These are phyloP conservation scores for Alternaria conjuncta DNA, from an alignment of 2,329 filamentous ascomycete genomes.

Conservation along the genomic window DNA sequence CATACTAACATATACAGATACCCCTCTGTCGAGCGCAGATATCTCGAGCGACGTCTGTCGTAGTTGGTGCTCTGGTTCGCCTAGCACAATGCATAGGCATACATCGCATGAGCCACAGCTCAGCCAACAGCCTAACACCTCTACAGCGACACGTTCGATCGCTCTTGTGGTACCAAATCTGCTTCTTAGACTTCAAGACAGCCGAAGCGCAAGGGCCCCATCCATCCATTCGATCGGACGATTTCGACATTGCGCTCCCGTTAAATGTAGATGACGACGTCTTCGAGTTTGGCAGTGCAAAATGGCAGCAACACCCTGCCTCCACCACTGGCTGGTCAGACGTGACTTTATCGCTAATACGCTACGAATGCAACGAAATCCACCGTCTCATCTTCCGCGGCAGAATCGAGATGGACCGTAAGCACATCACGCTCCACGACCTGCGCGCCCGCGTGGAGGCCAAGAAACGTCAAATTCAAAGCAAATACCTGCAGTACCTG, in stretches of 20 bases:
- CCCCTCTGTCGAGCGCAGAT: conserved; percentile 48
- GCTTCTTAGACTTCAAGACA: conserved; percentile 48
- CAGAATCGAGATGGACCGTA: conserved; percentile 48
- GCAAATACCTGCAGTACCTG: conserved; percentile 43
- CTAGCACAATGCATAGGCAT: conserved; percentile 49
- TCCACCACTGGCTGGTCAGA: conserved; percentile 44
- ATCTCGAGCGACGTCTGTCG: conserved; percentile 46
- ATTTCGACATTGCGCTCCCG: conserved; percentile 47
- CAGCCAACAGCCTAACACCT: conserved; percentile 43
- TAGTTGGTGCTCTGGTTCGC: conserved; percentile 47
- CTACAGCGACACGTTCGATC: conserved; percentile 46
- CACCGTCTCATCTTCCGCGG: conserved; percentile 48
- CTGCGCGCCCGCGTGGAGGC: conserved; percentile 44
- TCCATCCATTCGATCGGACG: conserved; percentile 45
- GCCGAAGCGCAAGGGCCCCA: conserved; percentile 48
- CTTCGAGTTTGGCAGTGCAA: conserved; percentile 44
- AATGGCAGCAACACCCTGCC: conserved; percentile 45
- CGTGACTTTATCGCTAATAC: conserved; percentile 43
- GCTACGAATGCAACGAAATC: conserved; percentile 48
- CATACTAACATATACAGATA: conserved; percentile 33
- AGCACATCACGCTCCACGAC: conserved; percentile 46
- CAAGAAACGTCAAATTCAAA: conserved; percentile 43
- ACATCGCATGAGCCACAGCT: conserved; percentile 44
- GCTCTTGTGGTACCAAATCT: conserved; percentile 49
- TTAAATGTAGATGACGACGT: conserved; percentile 49